Base-by-base conservation (phyloP, 2,329 filamentous ascomycete species). In the Colletotrichum chrysophilum region DNA sequence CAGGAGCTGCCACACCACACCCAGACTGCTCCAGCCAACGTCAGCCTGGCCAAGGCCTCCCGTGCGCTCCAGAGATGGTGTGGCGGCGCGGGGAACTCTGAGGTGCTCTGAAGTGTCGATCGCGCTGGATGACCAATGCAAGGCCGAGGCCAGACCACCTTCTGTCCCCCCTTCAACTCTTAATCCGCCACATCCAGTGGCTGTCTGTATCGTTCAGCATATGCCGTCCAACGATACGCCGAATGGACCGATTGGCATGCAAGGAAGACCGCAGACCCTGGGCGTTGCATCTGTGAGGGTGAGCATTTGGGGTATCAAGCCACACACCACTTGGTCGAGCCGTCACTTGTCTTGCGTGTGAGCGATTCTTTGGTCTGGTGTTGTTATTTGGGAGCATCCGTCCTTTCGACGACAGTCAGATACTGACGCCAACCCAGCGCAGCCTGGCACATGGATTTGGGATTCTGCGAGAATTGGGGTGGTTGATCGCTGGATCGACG, bases 31-130 rank as follows among this genome's bases (percentile, higher is more conserved):
- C 55, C 67, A 67, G 68, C 58, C 43, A 55, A 75, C 61, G 73
- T 72, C 73, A 75, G 73, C 73, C 73, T 75, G 73, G 70, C 56
- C 64, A 67, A 73, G 58, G 70, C 71, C 73, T 69, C 70, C 48
- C 48, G 64, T 69, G 70, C 70, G 62, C 67, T 75, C 56, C 70
- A 75, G 70, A 76, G 70, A 60, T 76, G 74, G 74, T 75, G 74
- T 75, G 74, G 74, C 70, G 70, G 73, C 74, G 73, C 70, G 70
- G 70, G 64, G 73, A 73, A 73, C 58, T 58, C 18, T 64, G 58
- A 69, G 34, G 69, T 69, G 74, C 58, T 58, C 18, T 64, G 58
- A 69, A 36, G 69, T 74, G 74, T 65, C 58, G 70, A 74, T 74
- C 74, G 30, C 26, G 34, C 56, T 65, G 70, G 70, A 76, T 76